Evolutionary conservation across 148 eudicot species (phyloP), one percentile per base, ranked within the genome.

Genomic region (Mesembryanthemum crystallinum): DNA sequence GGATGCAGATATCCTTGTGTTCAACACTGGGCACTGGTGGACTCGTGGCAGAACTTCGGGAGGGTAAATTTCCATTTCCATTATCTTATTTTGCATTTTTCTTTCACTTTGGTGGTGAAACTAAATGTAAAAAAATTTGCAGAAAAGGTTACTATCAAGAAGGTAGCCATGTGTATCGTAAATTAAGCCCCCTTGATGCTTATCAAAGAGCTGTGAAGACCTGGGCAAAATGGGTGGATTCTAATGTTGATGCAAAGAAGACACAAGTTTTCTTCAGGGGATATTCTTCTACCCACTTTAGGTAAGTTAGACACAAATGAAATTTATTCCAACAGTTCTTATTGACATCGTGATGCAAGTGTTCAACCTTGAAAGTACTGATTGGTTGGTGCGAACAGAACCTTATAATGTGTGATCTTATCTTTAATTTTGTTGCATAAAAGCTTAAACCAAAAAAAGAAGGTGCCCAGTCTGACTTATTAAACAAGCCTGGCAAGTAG

Each of bases 1-100:
- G 75, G 82, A 64, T 77, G 92, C 95, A 39, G 97, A 92, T 70
- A 77, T 92, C 54, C 81, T 92, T 67, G 79, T 92, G 39, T 92
- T 92, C 78, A 92, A 92, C 69, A 88, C 95, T 7, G 97, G 95
- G 51, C 92, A 92, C 59, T 92, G 95, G 95, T 92, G 97, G 97
- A 87, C 88, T 82, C 94, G 87, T 80, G 91, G 85, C 45, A 90
- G 85, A 83, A 89, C 88, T 25, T 58, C 84, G 4, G 66, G 42
- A 85, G 97, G 97, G 97, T 92, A 87, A 81, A 73, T 6, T 33
- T 58, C 39, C 1, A 30, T 5, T 61, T 30, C 28, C 32, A 23
- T 27, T 65, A 33, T 64, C 18, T 8, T 64, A 10, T 59, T 52
- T 30, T 73, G 29, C 54, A 28, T n/a, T n/a, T 20, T 42, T 64